Base-by-base conservation (phyloP, 2,329 filamentous ascomycete genomes). In the Aspergillus oerlinghausenensis region DNA sequence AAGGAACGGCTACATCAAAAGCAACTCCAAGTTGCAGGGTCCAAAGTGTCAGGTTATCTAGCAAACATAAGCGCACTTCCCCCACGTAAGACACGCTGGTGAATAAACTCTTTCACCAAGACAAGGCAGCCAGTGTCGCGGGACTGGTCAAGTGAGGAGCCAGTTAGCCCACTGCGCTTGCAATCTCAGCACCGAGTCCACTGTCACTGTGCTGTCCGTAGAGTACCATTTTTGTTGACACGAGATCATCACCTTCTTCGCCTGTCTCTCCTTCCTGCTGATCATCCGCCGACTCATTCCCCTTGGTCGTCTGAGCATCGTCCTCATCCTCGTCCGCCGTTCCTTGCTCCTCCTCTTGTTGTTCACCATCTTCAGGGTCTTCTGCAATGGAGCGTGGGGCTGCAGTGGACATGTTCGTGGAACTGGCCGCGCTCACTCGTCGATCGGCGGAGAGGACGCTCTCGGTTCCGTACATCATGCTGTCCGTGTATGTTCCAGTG, bases 401-500 rank as follows among this genome's bases (percentile, higher is more conserved):
- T 60, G 67, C 69, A 9, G 68, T 66, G 11, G 67, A 63, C 1
- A 67, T 71, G 49, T 70, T 70, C n/a, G 71, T 71, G 38, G 73
- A 73, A 61, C 75, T 75, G 50, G 71, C 69, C 56, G 70, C 74
- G 57, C 76, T 79, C 14, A 70, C 65, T 49, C 71, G 71, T 56
- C 72, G 71, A 57, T 73, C 70, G 42, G 67, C 67, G 43, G 75
- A 75, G 40, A 76, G 57, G 5, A 68, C 69, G 54, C 76, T 79
- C 48, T 71, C 75, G 2, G 72, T 70, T 11, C 65, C 68, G 56
- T 75, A 72, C 38, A 70, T 67, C 62, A 77, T 67, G 55, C 73
- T 78, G 51, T 78, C 77, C 4, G 73, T 70, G 56, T 71, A 75
- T 3, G 70, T 75, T 19, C 70, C 71, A 4, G 72, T 70, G 58